Conservation (phyloP, 1,284 basidiomycete species). For the Earliella scabrosa region DNA sequence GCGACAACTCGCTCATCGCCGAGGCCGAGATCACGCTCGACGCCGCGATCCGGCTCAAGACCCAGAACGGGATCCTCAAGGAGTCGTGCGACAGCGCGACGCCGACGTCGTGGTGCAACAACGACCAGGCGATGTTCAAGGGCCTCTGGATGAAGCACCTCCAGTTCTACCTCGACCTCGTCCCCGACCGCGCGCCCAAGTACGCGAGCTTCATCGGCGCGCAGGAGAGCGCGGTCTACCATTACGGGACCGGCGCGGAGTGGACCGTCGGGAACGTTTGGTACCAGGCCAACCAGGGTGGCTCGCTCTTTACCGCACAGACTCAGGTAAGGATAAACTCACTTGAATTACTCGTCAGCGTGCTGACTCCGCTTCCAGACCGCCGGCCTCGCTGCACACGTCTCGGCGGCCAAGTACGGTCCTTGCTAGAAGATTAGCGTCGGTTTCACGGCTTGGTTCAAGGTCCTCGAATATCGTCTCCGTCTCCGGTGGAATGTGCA, state of each 20-base stretch:
- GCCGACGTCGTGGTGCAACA: slow-evolving; percentile 42
- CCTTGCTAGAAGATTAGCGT: neutral
- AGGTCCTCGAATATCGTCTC: too few relatives aligned
- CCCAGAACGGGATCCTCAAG: slow-evolving; percentile 45
- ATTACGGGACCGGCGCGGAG: slow-evolving; percentile 44
- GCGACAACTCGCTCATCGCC: slow-evolving; percentile 43
- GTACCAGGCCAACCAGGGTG: slow-evolving; percentile 47
- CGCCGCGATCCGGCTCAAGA: slow-evolving; percentile 48
- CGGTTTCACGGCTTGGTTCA: too few relatives aligned
- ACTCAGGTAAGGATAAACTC: slow-evolving; percentile 19
- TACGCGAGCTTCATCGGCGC: slow-evolving; percentile 33
- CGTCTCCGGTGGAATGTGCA: too few relatives aligned
- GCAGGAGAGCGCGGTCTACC: slow-evolving; percentile 32
- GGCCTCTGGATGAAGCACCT: slow-evolving; percentile 35
- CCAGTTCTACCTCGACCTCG: slow-evolving; percentile 38
- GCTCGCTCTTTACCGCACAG: slow-evolving; percentile 45
- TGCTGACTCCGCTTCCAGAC: slow-evolving; percentile 1
- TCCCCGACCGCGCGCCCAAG: slow-evolving; percentile 33
- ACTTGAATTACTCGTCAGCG: neutral
- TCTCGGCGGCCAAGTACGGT: slow-evolving; percentile 14
- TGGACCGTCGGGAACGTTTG: slow-evolving; percentile 52
- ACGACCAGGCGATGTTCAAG: slow-evolving; percentile 49
- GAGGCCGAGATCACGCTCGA: slow-evolving; percentile 57
- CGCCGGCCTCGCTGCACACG: slow-evolving; percentile 12
- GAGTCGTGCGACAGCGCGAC: slow-evolving; percentile 56